A percentile compares a stretch with the other conserved stretches of the same genome.
Evolutionary conservation across 371 early-diverging fungal species (phyloP).

Genomic region (Smittium culicis): DNA sequence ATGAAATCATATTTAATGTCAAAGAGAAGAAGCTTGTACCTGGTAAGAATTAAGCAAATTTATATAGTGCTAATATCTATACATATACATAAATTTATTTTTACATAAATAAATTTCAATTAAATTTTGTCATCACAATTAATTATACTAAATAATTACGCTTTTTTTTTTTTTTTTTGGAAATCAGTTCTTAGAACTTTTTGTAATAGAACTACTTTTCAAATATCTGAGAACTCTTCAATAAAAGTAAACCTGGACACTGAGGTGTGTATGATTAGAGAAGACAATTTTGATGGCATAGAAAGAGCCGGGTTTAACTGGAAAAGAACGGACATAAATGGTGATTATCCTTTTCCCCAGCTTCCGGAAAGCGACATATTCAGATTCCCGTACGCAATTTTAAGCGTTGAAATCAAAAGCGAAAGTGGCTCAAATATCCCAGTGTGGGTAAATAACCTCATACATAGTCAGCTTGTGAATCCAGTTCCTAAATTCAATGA

Average conservation of each 20-base stretch:
- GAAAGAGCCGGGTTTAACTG: slow-evolving; percentile 75
- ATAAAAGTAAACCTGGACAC: slow-evolving; percentile 98
- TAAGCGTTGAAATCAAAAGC: slow-evolving; percentile 95
- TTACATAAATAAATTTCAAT: no score
- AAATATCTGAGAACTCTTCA: slow-evolving; percentile 93
- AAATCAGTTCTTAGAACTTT: slow-evolving; percentile 71
- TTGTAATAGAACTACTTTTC: slow-evolving; percentile 98
- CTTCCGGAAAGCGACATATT: slow-evolving; percentile 69
- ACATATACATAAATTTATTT: no score
- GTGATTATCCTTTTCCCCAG: slow-evolving; percentile 84
- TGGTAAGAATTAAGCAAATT: no score
- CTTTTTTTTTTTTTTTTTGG: not conserved
- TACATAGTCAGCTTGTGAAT: slow-evolving; percentile 81
- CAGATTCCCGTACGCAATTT: slow-evolving; percentile 92
- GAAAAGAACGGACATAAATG: slow-evolving; percentile 87
- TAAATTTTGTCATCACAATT: no score
- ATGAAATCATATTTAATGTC: no score
- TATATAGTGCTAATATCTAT: no score
- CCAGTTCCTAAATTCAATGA: slow-evolving; percentile 97
- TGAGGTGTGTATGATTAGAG: slow-evolving; percentile 92
- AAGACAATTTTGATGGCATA: slow-evolving; percentile 70
- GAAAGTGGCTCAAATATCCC: slow-evolving; percentile 76
- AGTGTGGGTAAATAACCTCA: slow-evolving; percentile 87
- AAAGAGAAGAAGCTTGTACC: no score
- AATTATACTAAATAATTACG: no score